Conservation (phyloP, 805 yeast species). For the Candida peoriensis region DNA sequence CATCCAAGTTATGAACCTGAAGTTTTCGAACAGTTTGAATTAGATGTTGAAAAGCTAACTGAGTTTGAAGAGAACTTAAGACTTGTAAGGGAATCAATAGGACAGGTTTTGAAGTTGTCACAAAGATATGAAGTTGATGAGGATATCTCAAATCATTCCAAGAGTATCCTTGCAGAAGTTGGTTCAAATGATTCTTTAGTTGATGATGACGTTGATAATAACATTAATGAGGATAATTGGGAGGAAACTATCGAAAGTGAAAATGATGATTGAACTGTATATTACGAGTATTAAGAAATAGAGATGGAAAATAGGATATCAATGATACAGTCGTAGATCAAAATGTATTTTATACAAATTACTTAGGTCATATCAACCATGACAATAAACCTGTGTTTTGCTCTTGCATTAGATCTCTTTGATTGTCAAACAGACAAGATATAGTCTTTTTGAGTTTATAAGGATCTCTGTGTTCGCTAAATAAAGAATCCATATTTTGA, state of each 20-base stretch:
- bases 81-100: constrained; percentile 9
- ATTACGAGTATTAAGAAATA: background rate
- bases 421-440: too few relatives aligned
- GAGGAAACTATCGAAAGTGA: constrained; percentile 45
- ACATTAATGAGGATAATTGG: constrained; percentile 38
- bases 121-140: constrained; percentile 41
- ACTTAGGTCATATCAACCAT: too few relatives aligned
- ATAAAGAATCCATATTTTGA: too few relatives aligned
- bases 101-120: constrained; percentile 12
- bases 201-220: constrained; percentile 33
- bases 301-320: background rate
- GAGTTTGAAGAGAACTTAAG: constrained; percentile 16
- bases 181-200: constrained; percentile 71
- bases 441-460: too few relatives aligned
- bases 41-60: constrained; percentile 4
- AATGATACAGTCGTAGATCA: too few relatives aligned
- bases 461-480: too few relatives aligned
- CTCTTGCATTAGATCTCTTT: too few relatives aligned
- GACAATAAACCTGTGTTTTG: too few relatives aligned
- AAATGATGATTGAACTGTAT: constrained; percentile 15
- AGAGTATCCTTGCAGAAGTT: constrained; percentile 42
- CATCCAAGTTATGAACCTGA: constrained; percentile 19
- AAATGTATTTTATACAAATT: too few relatives aligned
- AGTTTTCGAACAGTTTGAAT: constrained; percentile 17
- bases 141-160: constrained; percentile 53